These are phyloP conservation scores for Ustilago cynodontis DNA, from an alignment of 1,284 basidiomycete species.

Conservation along the genomic window DNA sequence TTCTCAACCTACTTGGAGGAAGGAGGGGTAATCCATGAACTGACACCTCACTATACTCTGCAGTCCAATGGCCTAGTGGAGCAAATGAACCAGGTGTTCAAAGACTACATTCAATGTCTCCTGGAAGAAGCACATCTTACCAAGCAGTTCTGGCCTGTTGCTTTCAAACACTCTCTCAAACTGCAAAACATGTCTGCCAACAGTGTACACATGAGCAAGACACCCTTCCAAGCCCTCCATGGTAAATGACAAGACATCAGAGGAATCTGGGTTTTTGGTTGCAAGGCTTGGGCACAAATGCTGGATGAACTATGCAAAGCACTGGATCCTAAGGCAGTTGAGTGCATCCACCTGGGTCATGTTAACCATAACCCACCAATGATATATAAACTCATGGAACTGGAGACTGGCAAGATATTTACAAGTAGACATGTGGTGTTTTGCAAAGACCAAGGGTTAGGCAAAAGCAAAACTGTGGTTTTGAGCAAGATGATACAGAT, in stretches of 20 bases:
- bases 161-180: not conserved
- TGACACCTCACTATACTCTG: not conserved
- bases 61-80: constrained; percentile 4
- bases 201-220: not conserved
- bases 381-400: not conserved
- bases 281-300: not conserved
- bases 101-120: not conserved
- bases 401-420: not conserved
- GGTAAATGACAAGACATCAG: not conserved
- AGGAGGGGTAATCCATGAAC: not conserved
- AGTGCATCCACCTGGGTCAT: constrained; percentile 2
- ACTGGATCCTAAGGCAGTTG: not conserved
- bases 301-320: not conserved
- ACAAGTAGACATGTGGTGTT: not conserved
- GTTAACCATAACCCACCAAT: constrained; percentile 2
- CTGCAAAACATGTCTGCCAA: not conserved
- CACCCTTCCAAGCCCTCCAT: not conserved
- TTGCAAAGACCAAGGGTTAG: too few species aligned
- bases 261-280: not conserved
- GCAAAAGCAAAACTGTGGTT: too few species aligned
- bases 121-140: not conserved
- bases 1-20: not conserved
- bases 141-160: not conserved
- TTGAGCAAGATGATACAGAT: too few species aligned
- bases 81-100: not conserved